Conservation (phyloP, 352 stramenopile species). For the Phytopythium delawarense region DNA sequence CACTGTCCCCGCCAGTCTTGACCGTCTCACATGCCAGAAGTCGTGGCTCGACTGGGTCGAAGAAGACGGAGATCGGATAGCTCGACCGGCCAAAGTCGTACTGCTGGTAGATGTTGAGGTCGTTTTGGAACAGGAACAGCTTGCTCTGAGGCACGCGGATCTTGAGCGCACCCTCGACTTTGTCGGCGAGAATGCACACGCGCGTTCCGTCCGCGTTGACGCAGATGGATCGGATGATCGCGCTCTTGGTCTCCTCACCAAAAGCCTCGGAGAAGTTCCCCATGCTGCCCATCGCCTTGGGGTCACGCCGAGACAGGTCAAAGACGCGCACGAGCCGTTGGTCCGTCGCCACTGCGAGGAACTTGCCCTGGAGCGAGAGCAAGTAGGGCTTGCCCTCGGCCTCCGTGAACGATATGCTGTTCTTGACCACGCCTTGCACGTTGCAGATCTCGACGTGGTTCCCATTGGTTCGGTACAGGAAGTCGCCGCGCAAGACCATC, state of each 20-base stretch:
- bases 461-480: slow-evolving; percentile 78
- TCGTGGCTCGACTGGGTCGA: slow-evolving; percentile 86
- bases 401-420: slow-evolving; percentile 89
- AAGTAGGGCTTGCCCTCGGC: slow-evolving; percentile 79
- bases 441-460: slow-evolving; percentile 90
- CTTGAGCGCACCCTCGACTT: slow-evolving; percentile 63
- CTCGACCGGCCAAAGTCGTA: slow-evolving; percentile 84
- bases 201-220: slow-evolving; percentile 90
- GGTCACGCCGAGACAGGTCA: slow-evolving; percentile 78
- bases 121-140: slow-evolving; percentile 88
- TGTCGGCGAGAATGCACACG: slow-evolving; percentile 85
- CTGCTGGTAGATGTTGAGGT: slow-evolving; percentile 87
- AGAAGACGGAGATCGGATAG: slow-evolving; percentile 84
- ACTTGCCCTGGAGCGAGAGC: slow-evolving; percentile 88
- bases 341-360: slow-evolving; percentile 87
- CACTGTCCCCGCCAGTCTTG: slow-evolving; percentile 36
- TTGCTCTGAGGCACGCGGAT: slow-evolving; percentile 85
- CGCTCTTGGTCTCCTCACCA: slow-evolving; percentile 47
- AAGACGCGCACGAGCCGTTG: slow-evolving; percentile 84
- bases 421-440: slow-evolving; percentile 81
- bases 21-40: slow-evolving; percentile 84
- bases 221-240: slow-evolving; percentile 59
- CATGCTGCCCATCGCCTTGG: slow-evolving; percentile 86
- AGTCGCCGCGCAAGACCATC: slow-evolving; percentile 81
- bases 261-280: slow-evolving; percentile 61